phyloP scores from a whole-genome alignment of 2,329 filamentous ascomycete genomes.

The Macroventuria anomochaeta region DNA sequence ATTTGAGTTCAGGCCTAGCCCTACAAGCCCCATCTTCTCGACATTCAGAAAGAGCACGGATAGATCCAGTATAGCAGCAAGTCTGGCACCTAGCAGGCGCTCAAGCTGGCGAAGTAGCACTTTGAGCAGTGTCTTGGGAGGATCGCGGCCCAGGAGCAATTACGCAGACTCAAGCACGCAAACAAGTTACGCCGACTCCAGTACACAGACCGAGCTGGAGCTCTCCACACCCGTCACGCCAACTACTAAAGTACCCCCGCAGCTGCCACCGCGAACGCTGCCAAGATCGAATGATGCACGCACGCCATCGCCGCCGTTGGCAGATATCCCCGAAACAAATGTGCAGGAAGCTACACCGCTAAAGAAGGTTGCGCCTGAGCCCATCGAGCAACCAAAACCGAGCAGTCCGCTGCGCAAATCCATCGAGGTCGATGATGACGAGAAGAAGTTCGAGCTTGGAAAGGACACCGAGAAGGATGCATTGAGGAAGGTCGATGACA shows the following conservation, averaged over 20 bases:
- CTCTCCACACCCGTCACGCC: slow-evolving; percentile 26
- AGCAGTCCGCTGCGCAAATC: slow-evolving; percentile 27
- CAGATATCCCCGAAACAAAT: slow-evolving; percentile 46
- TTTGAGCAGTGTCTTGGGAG: slow-evolving; percentile 65
- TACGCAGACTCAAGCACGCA: slow-evolving; percentile 45
- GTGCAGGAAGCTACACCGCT: slow-evolving; percentile 27
- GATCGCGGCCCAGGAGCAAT: slow-evolving; percentile 63
- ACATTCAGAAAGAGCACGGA: slow-evolving; percentile 74
- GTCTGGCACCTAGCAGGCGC: slow-evolving; percentile 56
- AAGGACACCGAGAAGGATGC: slow-evolving; percentile 30
- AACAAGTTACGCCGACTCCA: slow-evolving; percentile 56
- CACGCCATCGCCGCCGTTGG: slow-evolving; percentile 34
- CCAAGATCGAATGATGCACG: slow-evolving; percentile 12
- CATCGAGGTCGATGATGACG: slow-evolving; percentile 40
- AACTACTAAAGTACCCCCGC: slow-evolving; percentile 23
- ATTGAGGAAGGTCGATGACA: slow-evolving; percentile 20
- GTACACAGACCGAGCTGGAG: slow-evolving; percentile 66
- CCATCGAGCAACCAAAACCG: slow-evolving; percentile 16
- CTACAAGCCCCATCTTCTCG: slow-evolving; percentile 72
- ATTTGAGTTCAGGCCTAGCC: slow-evolving; percentile 81
- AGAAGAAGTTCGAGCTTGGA: slow-evolving; percentile 52
- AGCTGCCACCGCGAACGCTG: slow-evolving; percentile 32
- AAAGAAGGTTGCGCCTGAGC: slow-evolving; percentile 1
- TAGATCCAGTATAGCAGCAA: slow-evolving; percentile 60
- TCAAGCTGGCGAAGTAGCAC: slow-evolving; percentile 77